phyloP scores from a whole-genome alignment of 768 basidiomycete genomes.

The Suillus bovinus region DNA sequence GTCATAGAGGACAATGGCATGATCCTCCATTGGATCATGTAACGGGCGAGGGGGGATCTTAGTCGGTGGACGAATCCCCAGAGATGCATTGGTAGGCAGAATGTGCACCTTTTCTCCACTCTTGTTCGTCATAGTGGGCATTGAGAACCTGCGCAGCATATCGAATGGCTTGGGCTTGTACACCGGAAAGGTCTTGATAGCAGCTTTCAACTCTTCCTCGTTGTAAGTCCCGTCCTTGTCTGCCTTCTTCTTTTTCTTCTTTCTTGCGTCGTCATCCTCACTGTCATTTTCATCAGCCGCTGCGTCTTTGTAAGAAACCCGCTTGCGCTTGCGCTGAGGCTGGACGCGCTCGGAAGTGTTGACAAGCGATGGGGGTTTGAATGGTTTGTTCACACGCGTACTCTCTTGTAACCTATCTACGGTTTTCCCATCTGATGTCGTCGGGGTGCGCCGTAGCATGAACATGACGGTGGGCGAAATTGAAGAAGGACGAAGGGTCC shows the following conservation, averaged over 20 bases:
- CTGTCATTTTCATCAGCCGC: conserved; percentile 57
- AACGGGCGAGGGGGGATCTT: conserved; percentile 86
- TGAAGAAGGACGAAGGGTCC: background rate
- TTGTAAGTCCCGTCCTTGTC: conserved; percentile 61
- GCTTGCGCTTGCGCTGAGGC: conserved; percentile 81
- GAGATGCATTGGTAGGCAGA: conserved; percentile 63
- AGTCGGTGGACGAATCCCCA: conserved; percentile 82
- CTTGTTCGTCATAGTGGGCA: conserved; percentile 78
- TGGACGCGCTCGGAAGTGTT: conserved; percentile 51
- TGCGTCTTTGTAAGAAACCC: conserved; percentile 82
- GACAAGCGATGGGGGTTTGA: conserved; percentile 67
- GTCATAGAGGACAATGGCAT: conserved; percentile 96
- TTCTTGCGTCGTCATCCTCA: conserved; percentile 49
- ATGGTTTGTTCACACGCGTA: conserved; percentile 72
- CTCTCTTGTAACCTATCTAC: conserved; percentile 74
- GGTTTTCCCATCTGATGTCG: conserved; percentile 65
- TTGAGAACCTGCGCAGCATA: conserved; percentile 70
- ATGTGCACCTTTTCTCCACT: conserved; percentile 62
- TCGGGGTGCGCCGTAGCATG: conserved; percentile 74
- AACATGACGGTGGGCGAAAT: conserved; percentile 15
- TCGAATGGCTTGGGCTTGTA: conserved; percentile 81
- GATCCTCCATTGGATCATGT: conserved; percentile 97
- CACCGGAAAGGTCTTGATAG: conserved; percentile 71
- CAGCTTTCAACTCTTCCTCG: conserved; percentile 61
- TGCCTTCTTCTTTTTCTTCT: conserved; percentile 66